These are phyloP conservation scores for Silene conica DNA, from an alignment of 148 eudicot genomes.

Conservation along the genomic window DNA sequence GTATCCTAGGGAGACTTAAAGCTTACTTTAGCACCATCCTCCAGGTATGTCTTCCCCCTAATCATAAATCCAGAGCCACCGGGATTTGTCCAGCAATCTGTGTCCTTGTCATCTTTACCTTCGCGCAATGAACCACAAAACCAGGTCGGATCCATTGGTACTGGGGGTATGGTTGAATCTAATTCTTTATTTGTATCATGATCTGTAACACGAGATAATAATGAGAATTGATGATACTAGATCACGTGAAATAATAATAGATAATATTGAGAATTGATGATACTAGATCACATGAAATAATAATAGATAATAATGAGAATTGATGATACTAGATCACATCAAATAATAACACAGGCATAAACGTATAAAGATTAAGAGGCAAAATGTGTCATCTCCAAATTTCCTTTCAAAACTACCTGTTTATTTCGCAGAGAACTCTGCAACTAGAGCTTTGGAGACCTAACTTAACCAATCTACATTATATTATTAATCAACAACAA, in stretches of 20 bases:
- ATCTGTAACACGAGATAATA: constrained; percentile 32
- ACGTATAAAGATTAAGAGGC: neutral
- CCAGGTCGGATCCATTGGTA: constrained; percentile 47
- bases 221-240: too few species aligned
- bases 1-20: constrained; percentile 3
- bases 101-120: constrained; percentile 67
- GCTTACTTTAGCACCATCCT: constrained; percentile 64
- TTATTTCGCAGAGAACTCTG: neutral
- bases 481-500: neutral
- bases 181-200: constrained; percentile 45
- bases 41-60: constrained; percentile 82
- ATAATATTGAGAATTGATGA: too few species aligned
- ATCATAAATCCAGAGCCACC: constrained; percentile 81
- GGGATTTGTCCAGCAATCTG: constrained; percentile 88
- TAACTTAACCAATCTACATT: neutral
- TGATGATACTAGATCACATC: constrained; percentile 5
- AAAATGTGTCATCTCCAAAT: neutral
- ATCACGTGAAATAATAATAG: too few species aligned
- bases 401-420: neutral
- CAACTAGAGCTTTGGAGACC: constrained; percentile 12
- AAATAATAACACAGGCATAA: neutral
- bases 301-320: too few species aligned
- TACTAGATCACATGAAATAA: too few species aligned
- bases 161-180: constrained; percentile 42
- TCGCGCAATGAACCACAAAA: constrained; percentile 58